Evolutionary conservation across 2,329 filamentous ascomycete species (phyloP).

Genomic region (Moelleriella libera): DNA sequence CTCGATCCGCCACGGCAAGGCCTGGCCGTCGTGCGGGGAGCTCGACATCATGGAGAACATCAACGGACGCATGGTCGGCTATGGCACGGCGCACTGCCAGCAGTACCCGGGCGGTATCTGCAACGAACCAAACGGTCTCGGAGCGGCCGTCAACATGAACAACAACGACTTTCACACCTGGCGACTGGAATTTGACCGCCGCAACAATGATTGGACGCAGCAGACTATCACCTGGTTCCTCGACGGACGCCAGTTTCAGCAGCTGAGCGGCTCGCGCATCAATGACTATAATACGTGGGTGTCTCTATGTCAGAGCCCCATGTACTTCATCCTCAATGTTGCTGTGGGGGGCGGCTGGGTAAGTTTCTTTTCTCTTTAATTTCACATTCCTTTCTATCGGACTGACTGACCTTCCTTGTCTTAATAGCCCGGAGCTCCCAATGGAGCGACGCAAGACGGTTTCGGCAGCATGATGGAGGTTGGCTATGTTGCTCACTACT

Average conservation of each 20-base stretch:
- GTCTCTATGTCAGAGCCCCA: slow-evolving; percentile 31
- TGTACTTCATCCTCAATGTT: slow-evolving; percentile 40
- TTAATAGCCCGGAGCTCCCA: slow-evolving; percentile 32
- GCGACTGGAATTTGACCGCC: slow-evolving; percentile 35
- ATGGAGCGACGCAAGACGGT: slow-evolving; percentile 27
- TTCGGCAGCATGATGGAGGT: slow-evolving; percentile 36
- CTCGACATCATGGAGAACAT: slow-evolving; percentile 43
- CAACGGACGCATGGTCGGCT: slow-evolving; percentile 30
- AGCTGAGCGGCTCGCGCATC: slow-evolving; percentile 28
- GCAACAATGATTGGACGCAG: slow-evolving; percentile 25
- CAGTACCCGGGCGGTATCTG: slow-evolving; percentile 29
- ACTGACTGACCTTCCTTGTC: slow-evolving; percentile 1
- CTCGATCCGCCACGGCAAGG: slow-evolving; percentile 27
- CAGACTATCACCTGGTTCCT: slow-evolving; percentile 38
- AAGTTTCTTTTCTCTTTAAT: slow-evolving; percentile 12
- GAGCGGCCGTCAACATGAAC: slow-evolving; percentile 18
- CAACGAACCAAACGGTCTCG: slow-evolving; percentile 32
- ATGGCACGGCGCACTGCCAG: slow-evolving; percentile 40
- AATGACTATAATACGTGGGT: slow-evolving; percentile 32
- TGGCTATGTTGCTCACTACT: slow-evolving; percentile 31
- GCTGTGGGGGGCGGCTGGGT: slow-evolving; percentile 40
- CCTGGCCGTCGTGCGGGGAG: slow-evolving; percentile 41
- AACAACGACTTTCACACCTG: slow-evolving; percentile 32
- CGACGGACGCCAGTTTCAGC: slow-evolving; percentile 28
- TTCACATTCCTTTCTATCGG: neutral